These are phyloP conservation scores for Leccinellum albellum DNA, from an alignment of 768 basidiomycete genomes.

Conservation along the genomic window DNA sequence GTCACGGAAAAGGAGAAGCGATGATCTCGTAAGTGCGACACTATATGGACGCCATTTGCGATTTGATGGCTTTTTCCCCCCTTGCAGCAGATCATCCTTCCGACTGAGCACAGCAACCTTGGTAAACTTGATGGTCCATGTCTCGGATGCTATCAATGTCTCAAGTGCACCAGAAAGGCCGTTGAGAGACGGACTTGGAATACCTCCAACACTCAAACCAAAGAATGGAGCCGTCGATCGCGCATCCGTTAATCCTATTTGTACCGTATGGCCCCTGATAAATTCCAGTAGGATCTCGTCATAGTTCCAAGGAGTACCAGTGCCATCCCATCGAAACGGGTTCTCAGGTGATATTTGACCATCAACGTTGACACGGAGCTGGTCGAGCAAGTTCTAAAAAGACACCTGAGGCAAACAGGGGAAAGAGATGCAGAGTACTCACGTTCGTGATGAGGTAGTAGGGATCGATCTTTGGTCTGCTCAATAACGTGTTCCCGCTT, in stretches of 20 bases:
- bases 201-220: conserved; percentile 36
- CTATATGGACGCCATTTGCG: conserved; percentile 89
- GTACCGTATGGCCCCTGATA: conserved; percentile 53
- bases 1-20: conserved; percentile 87
- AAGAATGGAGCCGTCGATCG: conserved; percentile 42
- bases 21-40: conserved; percentile 84
- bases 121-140: conserved; percentile 60
- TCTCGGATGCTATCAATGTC: conserved; percentile 27
- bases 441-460: conserved; percentile 88
- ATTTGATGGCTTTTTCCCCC: conserved; percentile 68
- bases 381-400: conserved; percentile 58
- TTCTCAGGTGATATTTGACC: conserved; percentile 52
- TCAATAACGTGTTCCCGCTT: conserved; percentile 39
- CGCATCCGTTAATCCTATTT: conserved; percentile 45
- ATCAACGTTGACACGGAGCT: conserved; percentile 66
- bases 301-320: conserved; percentile 62
- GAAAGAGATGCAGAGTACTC: conserved; percentile 20
- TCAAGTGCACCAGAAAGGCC: conserved; percentile 27
- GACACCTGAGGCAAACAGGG: conserved; percentile 6
- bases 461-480: conserved; percentile 77
- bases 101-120: conserved; percentile 79
- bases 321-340: conserved; percentile 68
- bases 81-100: conserved; percentile 75
- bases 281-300: conserved; percentile 63
- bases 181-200: conserved; percentile 29